These are phyloP conservation scores for Apiospora koreana DNA, from an alignment of 2,329 filamentous ascomycete species.

Conservation along the genomic window DNA sequence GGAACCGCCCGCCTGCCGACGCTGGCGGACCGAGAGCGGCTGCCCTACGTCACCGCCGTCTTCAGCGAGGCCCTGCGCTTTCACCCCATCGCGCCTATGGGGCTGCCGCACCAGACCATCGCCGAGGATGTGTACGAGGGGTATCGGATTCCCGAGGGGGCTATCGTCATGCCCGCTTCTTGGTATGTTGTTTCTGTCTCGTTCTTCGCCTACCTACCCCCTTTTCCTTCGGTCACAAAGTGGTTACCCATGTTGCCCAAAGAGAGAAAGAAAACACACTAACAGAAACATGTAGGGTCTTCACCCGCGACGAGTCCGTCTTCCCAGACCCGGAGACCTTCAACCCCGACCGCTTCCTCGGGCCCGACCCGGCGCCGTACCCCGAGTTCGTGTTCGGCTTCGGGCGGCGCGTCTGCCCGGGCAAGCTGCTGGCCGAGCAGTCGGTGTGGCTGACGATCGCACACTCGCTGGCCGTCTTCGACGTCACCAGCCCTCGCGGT, in stretches of 20 bases:
- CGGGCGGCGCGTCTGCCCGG: slow-evolving; percentile 42
- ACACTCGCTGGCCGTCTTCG: slow-evolving; percentile 55
- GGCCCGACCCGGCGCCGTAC: slow-evolving; percentile 26
- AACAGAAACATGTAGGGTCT: slow-evolving; percentile 21
- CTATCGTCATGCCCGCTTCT: slow-evolving; percentile 41
- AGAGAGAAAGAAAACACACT: not conserved
- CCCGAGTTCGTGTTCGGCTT: slow-evolving; percentile 41
- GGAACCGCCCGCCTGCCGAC: slow-evolving; percentile 38
- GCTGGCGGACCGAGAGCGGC: slow-evolving; percentile 35
- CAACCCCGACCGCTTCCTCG: slow-evolving; percentile 22
- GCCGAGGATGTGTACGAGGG: slow-evolving; percentile 41
- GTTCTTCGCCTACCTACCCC: not conserved
- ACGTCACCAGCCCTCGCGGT: slow-evolving; percentile 34
- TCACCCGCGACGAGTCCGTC: slow-evolving; percentile 34
- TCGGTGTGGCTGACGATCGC: slow-evolving; percentile 48
- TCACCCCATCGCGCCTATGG: slow-evolving; percentile 43
- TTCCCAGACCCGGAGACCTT: slow-evolving; percentile 43
- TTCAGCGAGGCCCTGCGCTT: slow-evolving; percentile 41
- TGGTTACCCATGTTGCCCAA: no score
- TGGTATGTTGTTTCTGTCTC: slow-evolving; percentile 26
- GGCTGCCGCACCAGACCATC: slow-evolving; percentile 49
- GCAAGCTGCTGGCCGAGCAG: slow-evolving; percentile 52
- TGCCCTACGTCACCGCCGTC: slow-evolving; percentile 39
- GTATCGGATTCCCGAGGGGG: slow-evolving; percentile 45
- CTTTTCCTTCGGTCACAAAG: not conserved